A percentile compares a stretch with the other conserved stretches of the same genome.
phyloP scores from a whole-genome alignment of 208 protist genomes.

The Trypanosomatidae sp. region DNA sequence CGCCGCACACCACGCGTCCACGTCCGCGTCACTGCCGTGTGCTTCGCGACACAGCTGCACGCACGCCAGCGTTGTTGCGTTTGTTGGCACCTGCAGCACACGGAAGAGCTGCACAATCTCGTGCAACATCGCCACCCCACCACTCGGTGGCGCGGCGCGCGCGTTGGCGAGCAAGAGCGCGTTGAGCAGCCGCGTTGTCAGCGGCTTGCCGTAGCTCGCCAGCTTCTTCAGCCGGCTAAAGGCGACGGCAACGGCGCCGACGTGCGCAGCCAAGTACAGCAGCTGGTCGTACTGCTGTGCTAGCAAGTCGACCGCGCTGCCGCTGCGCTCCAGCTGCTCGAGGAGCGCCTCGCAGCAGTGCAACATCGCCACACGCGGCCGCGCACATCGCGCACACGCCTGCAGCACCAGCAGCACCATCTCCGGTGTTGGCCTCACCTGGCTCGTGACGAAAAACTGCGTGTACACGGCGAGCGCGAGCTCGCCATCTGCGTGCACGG shows the following conservation, averaged over 20 bases:
- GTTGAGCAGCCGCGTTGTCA: slow-evolving; percentile 75
- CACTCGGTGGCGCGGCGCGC: slow-evolving; percentile 38
- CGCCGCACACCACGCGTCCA: slow-evolving; percentile 12
- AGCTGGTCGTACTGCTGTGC: slow-evolving; percentile 61
- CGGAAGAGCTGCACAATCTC: slow-evolving; percentile 56
- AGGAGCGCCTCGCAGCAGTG: slow-evolving; percentile 24
- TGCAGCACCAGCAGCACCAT: slow-evolving; percentile 68
- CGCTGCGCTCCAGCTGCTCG: slow-evolving; percentile 44
- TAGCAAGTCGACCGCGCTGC: slow-evolving; percentile 48
- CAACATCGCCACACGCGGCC: slow-evolving; percentile 53
- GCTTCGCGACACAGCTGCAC: slow-evolving; percentile 25
- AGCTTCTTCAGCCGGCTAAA: slow-evolving; percentile 65
- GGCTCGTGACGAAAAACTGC: slow-evolving; percentile 40
- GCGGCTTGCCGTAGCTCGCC: slow-evolving; percentile 53
- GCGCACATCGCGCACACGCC: slow-evolving; percentile 40
- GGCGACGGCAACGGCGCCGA: slow-evolving; percentile 57
- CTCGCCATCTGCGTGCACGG: slow-evolving; percentile 60
- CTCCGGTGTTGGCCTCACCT: slow-evolving; percentile 77
- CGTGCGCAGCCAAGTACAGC: slow-evolving; percentile 59
- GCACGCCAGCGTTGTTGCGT: slow-evolving; percentile 57
- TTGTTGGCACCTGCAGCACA: slow-evolving; percentile 31
- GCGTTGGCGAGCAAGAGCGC: slow-evolving; percentile 74
- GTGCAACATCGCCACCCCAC: slow-evolving; percentile 36
- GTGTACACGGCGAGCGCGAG: slow-evolving; percentile 57
- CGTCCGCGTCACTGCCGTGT: slow-evolving; percentile 18